Conservation (phyloP, 2,329 filamentous ascomycete species). For the Cercospora sojina region DNA sequence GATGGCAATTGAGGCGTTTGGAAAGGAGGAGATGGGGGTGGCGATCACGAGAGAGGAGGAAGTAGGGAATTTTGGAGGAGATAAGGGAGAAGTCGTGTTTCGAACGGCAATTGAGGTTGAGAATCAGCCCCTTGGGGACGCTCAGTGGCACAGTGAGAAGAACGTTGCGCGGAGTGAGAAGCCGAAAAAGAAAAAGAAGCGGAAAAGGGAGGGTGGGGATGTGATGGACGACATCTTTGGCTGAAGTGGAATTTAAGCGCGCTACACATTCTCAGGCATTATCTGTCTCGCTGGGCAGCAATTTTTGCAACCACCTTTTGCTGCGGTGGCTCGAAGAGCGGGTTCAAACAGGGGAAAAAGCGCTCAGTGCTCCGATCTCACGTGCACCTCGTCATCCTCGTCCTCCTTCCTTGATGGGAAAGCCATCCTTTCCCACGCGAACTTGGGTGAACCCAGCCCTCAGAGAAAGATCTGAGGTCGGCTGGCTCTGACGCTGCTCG, state of each 20-base stretch:
- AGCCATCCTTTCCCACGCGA: background rate
- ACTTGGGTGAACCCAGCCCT: background rate
- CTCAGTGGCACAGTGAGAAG: background rate
- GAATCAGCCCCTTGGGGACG: background rate
- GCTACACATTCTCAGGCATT: background rate
- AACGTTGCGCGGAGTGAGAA: background rate
- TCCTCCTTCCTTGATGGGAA: background rate
- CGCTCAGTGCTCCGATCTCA: background rate
- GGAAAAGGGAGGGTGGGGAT: constrained; percentile 58
- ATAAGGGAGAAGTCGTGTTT: constrained; percentile 32
- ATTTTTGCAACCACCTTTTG: background rate
- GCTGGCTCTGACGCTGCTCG: background rate
- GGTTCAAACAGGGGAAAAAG: background rate
- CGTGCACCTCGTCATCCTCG: background rate
- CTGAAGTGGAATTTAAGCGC: constrained; percentile 4
- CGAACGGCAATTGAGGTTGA: background rate
- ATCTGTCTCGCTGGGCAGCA: background rate
- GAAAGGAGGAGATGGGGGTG: constrained; percentile 40
- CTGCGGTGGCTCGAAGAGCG: background rate
- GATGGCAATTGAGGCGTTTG: constrained; percentile 46
- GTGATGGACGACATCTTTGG: constrained; percentile 72
- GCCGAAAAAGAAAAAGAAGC: constrained; percentile 52
- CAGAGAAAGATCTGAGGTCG: background rate
- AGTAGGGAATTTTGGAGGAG: constrained; percentile 31
- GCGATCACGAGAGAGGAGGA: constrained; percentile 33